Conservation (phyloP, 352 stramenopile species). For the Phytophthora meadii region DNA sequence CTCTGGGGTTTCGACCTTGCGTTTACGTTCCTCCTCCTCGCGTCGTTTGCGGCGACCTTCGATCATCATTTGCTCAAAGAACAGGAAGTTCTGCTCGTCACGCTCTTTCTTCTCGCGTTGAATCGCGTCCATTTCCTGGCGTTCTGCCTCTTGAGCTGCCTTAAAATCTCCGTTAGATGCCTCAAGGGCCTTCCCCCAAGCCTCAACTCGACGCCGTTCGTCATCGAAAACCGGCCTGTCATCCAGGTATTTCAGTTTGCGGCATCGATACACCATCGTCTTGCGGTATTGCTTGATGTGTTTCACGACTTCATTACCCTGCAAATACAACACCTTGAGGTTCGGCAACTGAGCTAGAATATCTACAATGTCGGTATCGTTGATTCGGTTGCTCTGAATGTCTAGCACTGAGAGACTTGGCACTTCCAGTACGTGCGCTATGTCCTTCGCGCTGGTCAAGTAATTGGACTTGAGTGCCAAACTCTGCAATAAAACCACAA, state of each 20-base stretch:
- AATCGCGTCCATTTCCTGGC: slow-evolving; percentile 84
- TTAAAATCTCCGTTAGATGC: slow-evolving; percentile 79
- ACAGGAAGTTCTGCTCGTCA: slow-evolving; percentile 87
- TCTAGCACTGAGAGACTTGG: slow-evolving; percentile 78
- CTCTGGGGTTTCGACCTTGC: slow-evolving; percentile 24
- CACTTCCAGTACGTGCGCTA: slow-evolving; percentile 71
- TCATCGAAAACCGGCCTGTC: slow-evolving; percentile 88
- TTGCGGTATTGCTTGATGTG: slow-evolving; percentile 90
- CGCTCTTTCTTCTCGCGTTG: slow-evolving; percentile 87
- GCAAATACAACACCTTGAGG: slow-evolving; percentile 85
- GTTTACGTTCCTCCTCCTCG: slow-evolving; percentile 52
- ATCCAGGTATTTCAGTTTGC: slow-evolving; percentile 84
- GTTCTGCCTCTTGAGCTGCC: slow-evolving; percentile 82
- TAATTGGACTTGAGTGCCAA: slow-evolving; percentile 84
- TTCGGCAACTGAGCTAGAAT: slow-evolving; percentile 75
- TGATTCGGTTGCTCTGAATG: slow-evolving; percentile 85
- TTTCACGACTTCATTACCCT: slow-evolving; percentile 89
- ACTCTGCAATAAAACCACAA: slow-evolving; percentile 39
- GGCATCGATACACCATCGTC: slow-evolving; percentile 77
- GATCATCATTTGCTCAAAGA: slow-evolving; percentile 90
- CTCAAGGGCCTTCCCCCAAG: slow-evolving; percentile 73
- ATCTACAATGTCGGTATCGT: slow-evolving; percentile 67
- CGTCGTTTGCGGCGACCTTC: slow-evolving; percentile 65
- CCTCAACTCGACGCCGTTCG: slow-evolving; percentile 84
- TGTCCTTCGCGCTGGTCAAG: slow-evolving; percentile 60